Evolutionary conservation across 2,329 filamentous ascomycete genomes (phyloP), one percentile per base, ranked within the genome.

Genomic region (Cladosporium sp.): DNA sequence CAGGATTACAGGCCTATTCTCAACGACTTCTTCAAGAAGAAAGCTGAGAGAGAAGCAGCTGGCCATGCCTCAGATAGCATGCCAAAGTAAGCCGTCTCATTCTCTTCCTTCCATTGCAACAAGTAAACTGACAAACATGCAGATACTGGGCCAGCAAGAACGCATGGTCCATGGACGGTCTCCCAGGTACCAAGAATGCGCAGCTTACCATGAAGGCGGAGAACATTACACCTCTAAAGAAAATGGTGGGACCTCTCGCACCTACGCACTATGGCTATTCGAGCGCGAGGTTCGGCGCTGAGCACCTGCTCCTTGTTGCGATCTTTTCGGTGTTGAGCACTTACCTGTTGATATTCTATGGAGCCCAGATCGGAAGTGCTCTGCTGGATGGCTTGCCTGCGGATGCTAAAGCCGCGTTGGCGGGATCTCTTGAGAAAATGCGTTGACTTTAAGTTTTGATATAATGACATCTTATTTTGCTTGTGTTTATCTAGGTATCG

Each of bases 111-210:
- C 30, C 10, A 43, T 46, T 43, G n/a, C 7, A 1, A n/a, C n/a
- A 13, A 32, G 18, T 26, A 36, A 13, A 14, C 48, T 65, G 21
- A 65, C 39, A 11, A 53, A 18, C 16, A 2, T 8, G 10, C 46
- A 79, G 77, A 32, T 81, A 82, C 65, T 82, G 80, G 80, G 79
- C 79, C 5, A 79, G 71, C 62, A 82, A 82, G 70, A 78, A 76
- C 36, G 76, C 79, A 21, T 73, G 75, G 65, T 78, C 75, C 36
- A 78, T 82, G 28, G 80, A 82, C 67, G 80, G 80, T 0, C 69
- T 82, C 28, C 80, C 80, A 0, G 80, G 77, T 0, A 79, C 81
- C 77, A 77, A 77, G 70, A 70, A 74, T 23, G 80, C 77, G 0
- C 71, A 77, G 10, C 71, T 76, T 8, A 77, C 72, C 48, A 78